Base-by-base conservation (phyloP, 495 filamentous ascomycete genomes). In the Tuber melanosporum region DNA sequence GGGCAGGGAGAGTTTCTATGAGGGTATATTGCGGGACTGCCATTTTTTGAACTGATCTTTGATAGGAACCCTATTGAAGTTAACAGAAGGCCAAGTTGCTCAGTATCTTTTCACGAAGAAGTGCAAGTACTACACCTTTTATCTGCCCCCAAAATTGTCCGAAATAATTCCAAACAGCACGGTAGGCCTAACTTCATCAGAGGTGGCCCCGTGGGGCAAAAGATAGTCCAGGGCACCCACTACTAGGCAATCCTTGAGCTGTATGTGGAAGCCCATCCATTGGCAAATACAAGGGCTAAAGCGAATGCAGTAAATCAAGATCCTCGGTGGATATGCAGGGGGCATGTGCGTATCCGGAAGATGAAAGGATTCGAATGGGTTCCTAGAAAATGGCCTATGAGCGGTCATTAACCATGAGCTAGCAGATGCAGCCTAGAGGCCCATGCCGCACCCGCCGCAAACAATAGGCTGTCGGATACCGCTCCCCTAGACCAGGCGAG, bases 1-100 rank as follows among this genome's bases (percentile, higher is more conserved):
- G 72, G 14, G 36, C n/a, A 20, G 66, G 62, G 57, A 32, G 19
- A 19, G 72, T 74, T 57, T 74, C 47, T 41, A 77, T 46, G 44
- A 76, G 36, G 45, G 72, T 74, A 39, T 36, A 74, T 36, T 32
- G 57, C 12, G 57, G 14, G 57, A 26, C 12, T 1, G 57, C 17
- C 57, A 66, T 66, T 36, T 32, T 32, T 66, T 32, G 57, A 15
- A 26, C 9, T 26, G 52, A 26, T 62, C 0, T 62, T 32, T 6
- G 19, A 3, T 66, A 36, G 14, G 14, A 66, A 17, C 57, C n/a
- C 26, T 52, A 20, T n/a, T 52, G 47, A 8, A 22, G 20, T 17
- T 49, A 26, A 14, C 22, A 2, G 52, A 32, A 62, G 3, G 57
- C 15, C 9, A 43, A 8, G 9, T 10, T 20, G 19, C 32, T 36